Evolutionary conservation across 768 basidiomycete species (phyloP).

Genomic region (Suillus weaverae): DNA sequence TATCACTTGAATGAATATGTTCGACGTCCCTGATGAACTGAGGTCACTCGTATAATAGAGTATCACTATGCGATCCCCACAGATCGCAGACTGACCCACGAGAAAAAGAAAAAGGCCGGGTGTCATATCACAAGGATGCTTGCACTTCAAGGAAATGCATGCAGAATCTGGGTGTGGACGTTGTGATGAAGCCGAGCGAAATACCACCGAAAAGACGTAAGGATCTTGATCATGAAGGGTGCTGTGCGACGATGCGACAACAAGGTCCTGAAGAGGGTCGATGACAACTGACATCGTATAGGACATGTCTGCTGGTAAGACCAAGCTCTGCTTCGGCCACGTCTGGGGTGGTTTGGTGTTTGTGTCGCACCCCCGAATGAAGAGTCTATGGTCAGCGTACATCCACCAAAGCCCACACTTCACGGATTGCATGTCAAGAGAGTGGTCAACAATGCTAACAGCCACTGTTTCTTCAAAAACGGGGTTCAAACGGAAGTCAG

Average conservation of each 20-base stretch:
- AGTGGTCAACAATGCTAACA: too few species aligned
- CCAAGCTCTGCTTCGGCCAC: neutral
- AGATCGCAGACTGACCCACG: neutral
- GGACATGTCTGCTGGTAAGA: neutral
- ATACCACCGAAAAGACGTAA: neutral
- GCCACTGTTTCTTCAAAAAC: neutral
- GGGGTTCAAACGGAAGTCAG: neutral
- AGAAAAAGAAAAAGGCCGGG: neutral
- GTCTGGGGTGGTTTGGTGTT: neutral
- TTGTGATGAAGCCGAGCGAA: neutral
- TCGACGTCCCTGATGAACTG: neutral
- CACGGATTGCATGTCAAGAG: neutral
- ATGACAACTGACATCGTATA: neutral
- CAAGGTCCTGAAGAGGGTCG: neutral
- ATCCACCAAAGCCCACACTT: conserved; percentile 5
- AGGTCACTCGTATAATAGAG: neutral
- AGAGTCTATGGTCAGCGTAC: neutral
- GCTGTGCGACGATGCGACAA: neutral
- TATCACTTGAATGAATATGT: neutral
- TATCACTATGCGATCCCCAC: neutral
- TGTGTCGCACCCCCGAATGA: neutral
- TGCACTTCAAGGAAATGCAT: neutral
- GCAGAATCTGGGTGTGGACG: neutral
- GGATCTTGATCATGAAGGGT: fast-evolving
- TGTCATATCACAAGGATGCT: neutral